phyloP scores from a whole-genome alignment of 2,329 filamentous ascomycete species.

The Fusarium oxysporum region DNA sequence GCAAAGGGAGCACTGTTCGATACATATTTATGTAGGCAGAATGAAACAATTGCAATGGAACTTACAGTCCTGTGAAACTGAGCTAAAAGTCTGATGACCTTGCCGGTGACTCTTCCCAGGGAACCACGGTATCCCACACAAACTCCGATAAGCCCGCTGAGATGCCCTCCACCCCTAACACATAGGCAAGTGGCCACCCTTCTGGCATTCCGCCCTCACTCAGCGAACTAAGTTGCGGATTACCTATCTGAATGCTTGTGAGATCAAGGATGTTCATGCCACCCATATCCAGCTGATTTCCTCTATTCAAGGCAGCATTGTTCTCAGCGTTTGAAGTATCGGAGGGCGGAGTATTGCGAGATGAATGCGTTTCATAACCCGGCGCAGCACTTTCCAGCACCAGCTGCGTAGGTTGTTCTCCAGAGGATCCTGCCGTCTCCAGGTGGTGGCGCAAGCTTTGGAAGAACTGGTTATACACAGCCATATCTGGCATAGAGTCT shows the following conservation, averaged over 20 bases:
- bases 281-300: background rate
- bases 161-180: background rate
- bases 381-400: too few relatives aligned
- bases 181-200: background rate
- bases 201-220: background rate
- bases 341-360: background rate
- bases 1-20: too few relatives aligned
- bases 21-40: too few relatives aligned
- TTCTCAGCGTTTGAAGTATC: background rate
- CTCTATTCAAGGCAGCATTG: background rate
- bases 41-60: background rate
- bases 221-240: background rate
- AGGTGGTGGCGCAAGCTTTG: background rate
- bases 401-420: too few relatives aligned
- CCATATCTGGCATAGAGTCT: background rate
- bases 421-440: background rate
- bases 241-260: background rate
- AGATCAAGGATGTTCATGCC: background rate
- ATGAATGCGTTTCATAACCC: background rate
- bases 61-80: background rate
- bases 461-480: background rate
- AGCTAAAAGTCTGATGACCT: background rate
- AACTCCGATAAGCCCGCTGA: background rate
- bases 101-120: background rate
- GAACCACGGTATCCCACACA: background rate